Evolutionary conservation across 495 filamentous ascomycete species (phyloP), one percentile per base, ranked within the genome.

Genomic region (Aspergillus haitiensis): DNA sequence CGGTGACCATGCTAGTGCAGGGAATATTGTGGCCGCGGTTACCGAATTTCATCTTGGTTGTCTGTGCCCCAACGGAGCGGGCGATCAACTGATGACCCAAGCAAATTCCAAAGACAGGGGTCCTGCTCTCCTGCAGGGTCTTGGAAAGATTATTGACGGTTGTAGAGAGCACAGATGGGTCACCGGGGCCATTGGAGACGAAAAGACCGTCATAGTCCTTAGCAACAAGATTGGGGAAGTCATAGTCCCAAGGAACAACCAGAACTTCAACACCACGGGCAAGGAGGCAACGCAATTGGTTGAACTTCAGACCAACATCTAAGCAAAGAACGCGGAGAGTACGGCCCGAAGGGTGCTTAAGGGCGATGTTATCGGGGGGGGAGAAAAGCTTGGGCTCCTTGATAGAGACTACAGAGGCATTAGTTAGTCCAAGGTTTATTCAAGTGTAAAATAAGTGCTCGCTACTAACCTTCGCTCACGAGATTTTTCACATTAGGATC

Each of bases 21-120:
- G 94, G 94, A 69, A 98, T 97, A 71, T 98, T 98, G 80, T 97
- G 92, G 39, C 94, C 94, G 66, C 94, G 90, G 76, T 98, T 98
- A 75, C 94, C 94, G 67, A 97, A 98, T 80, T 97, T 97, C 89
- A 98, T 95, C 78, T 98, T 98, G 58, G 78, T 70, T 3, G 94
- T 98, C 34, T 84, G 82, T 39, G 93, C 94, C 54, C 94, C 94
- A 18, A 92, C 88, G 31, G 94, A 91, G 60, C 94, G 84, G 16
- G 94, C 91, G 40, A 98, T 87, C 56, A 98, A 81, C 75, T 98
- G 94, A 70, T 98, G 94, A 52, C 94, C 94, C 59, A 98, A 75
- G 76, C 94, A 98, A 64, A 98, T 98, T 70, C 93, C 94, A 64
- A 98, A 98, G 35, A 98, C 87, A 12, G 94, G 94, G 0, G 87